Base-by-base conservation (phyloP, 1,139 yeast species). In the Pneumocystis carinii region DNA sequence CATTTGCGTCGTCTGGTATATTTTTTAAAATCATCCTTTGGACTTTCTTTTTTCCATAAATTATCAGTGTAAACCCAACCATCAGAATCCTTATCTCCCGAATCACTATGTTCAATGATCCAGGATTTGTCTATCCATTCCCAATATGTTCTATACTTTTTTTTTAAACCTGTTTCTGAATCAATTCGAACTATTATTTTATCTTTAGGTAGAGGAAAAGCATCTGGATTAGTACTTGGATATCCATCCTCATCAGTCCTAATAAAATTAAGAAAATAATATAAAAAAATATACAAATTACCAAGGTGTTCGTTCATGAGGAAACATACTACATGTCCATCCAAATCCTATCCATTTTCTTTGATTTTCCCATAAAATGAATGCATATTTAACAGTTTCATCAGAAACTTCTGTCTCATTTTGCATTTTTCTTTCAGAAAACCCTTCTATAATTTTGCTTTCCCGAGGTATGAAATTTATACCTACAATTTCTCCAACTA, bases 341-440 rank as follows among this genome's bases (percentile, higher is more conserved):
- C 98, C 98, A 70, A 92, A 88, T 12, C 97, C 98, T 60, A 92
- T 78, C 98, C 98, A 92, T 70, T 95, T 84, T 71, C 98, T 83
- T 75, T 92, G 98, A 73, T 92, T 92, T 74, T 92, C 98, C 74
- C 85, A 90, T n/a, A 92, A 79, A 2, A 89, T 96, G 73, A 88
- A 92, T 6, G 97, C 89, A 73, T 90, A 92, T 66, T 90, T 77
- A 35, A 87, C 90, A 3, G 95, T 88, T 37, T 27, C 32, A 36
- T 59, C 27, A 8, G 35, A 36, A 27, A 42, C 24, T 24, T 5
- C 63, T 14, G 27, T 19, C 17, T 48, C 58, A 12, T 35, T 35
- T 24, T 19, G 58, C 19, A 56, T 36, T 35, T 58, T 62, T 15
- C 38, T 37, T 35, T 36, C 55, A 27, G 35, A 29, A 29, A 63